Evolutionary conservation across 306 rosid genomes (phyloP).

Genomic region (Cucumis cinereus): DNA sequence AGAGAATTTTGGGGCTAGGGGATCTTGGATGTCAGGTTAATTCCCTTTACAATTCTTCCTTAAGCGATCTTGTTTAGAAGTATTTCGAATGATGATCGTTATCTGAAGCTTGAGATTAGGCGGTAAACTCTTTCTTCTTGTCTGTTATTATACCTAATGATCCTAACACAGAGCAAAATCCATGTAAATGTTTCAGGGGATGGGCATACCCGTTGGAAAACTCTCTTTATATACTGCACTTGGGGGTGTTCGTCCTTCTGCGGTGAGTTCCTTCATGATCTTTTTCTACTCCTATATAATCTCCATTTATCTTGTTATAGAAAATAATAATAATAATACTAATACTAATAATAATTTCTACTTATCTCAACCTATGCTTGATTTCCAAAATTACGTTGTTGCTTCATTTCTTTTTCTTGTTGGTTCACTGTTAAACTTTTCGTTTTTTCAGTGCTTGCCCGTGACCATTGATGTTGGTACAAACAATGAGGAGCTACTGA

Average conservation of each 20-base stretch:
- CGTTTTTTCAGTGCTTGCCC: constrained; percentile 76
- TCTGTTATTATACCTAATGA: neutral
- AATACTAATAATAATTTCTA: neutral
- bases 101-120: neutral
- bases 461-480: constrained; percentile 98
- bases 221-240: constrained; percentile 87
- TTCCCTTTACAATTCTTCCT: neutral
- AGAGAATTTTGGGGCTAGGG: constrained; percentile 86
- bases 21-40: constrained; percentile 93
- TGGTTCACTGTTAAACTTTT: neutral
- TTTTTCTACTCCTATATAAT: neutral
- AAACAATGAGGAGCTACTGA: constrained; percentile 73
- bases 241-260: constrained; percentile 91
- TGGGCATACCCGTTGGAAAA: constrained; percentile 98
- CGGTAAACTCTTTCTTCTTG: neutral
- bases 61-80: neutral
- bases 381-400: neutral
- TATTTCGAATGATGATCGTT: neutral
- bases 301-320: neutral
- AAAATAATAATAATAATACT: too few species aligned
- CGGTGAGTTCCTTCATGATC: constrained; percentile 43
- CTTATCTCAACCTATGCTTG: neutral
- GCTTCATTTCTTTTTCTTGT: neutral
- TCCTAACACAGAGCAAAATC: neutral
- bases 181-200: constrained; percentile 50